Conservation (phyloP, 306 rosid genomes). For the Notholithocarpus densiflorus region DNA sequence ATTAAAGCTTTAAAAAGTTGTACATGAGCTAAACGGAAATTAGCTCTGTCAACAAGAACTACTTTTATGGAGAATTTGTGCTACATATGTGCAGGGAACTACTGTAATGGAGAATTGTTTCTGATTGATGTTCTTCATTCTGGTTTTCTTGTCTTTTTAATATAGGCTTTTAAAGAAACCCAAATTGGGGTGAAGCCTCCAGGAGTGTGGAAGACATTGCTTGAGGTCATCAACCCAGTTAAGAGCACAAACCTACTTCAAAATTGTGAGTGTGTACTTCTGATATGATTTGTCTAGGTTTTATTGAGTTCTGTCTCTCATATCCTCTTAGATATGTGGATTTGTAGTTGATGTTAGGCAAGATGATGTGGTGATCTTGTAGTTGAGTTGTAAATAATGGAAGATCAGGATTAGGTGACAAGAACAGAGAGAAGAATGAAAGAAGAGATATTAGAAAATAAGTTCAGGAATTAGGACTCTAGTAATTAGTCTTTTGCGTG, state of each 20-base stretch:
- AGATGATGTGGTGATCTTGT: background rate
- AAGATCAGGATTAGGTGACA: too few relatives aligned
- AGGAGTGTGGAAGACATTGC: slow-evolving; percentile 81
- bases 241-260: slow-evolving; percentile 43
- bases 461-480: too few relatives aligned
- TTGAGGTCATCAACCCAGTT: slow-evolving; percentile 54
- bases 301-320: slow-evolving; percentile 17
- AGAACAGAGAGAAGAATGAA: too few relatives aligned
- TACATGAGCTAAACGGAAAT: too few relatives aligned
- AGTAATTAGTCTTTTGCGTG: too few relatives aligned
- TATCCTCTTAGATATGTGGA: background rate
- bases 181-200: slow-evolving; percentile 57
- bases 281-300: background rate
- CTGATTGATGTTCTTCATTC: background rate
- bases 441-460: too few relatives aligned
- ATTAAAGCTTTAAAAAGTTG: too few relatives aligned
- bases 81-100: background rate
- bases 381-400: background rate
- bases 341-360: background rate
- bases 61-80: too few relatives aligned
- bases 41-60: too few relatives aligned
- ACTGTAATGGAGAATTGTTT: background rate
- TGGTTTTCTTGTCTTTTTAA: background rate
- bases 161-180: slow-evolving; percentile 64
- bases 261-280: slow-evolving; percentile 40